These are phyloP conservation scores for Citrus cavaleriei DNA, from an alignment of 345 rosid species.

Conservation along the genomic window DNA sequence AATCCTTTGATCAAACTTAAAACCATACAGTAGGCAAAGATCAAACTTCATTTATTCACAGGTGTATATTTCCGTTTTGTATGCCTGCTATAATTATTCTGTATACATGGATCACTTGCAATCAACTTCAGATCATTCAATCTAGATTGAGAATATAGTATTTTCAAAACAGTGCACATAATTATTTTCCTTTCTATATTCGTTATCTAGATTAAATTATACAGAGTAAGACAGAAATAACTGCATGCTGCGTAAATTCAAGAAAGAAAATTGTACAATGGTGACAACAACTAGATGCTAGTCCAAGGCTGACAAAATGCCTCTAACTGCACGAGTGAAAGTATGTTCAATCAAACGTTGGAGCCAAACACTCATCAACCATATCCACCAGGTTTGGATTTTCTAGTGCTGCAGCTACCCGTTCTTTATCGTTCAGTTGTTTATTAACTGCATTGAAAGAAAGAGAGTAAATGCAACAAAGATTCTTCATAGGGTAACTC, in stretches of 20 bases:
- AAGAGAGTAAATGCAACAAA: not conserved
- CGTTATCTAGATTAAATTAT: not conserved
- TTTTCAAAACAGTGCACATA: not conserved
- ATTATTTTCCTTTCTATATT: not conserved
- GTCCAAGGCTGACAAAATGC: not conserved
- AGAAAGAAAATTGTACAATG: not conserved
- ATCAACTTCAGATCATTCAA: not conserved
- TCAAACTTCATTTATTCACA: not conserved
- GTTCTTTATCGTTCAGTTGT: slow-evolving; percentile 88
- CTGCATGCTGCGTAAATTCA: not conserved
- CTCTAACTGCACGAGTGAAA: not conserved
- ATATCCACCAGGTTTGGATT: slow-evolving; percentile 85
- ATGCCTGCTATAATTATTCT: not conserved
- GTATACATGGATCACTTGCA: not conserved
- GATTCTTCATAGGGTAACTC: not conserved
- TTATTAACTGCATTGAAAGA: slow-evolving; percentile 65
- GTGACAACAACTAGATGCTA: not conserved
- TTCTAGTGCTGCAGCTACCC: slow-evolving; percentile 93
- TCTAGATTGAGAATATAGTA: not conserved
- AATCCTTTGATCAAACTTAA: not conserved
- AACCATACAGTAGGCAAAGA: not conserved
- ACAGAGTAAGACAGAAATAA: not conserved
- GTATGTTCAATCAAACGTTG: slow-evolving; percentile 45
- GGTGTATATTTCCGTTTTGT: too few species aligned
- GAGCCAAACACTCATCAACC: slow-evolving; percentile 84